A percentile compares a stretch with the other conserved stretches of the same genome.
These are phyloP conservation scores for Parathielavia appendiculata DNA, from an alignment of 495 filamentous ascomycete genomes.

Conservation along the genomic window DNA sequence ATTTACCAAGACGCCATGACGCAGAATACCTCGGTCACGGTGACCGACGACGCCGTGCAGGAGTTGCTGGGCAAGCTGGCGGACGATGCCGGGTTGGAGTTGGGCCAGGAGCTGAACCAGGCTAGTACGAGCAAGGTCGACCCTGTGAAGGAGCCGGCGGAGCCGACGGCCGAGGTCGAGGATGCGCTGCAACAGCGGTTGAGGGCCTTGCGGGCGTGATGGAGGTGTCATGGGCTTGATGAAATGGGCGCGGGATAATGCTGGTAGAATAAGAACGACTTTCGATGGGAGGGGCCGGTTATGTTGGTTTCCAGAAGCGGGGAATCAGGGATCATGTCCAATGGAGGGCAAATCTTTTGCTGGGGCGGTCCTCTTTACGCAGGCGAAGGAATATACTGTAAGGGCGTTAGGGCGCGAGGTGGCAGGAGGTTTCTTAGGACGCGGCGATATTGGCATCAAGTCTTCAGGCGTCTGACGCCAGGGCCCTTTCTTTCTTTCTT, in stretches of 20 bases:
- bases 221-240: too few species aligned
- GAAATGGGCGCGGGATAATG: neutral
- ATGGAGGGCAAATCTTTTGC: too few species aligned
- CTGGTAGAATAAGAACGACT: neutral
- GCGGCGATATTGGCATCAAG: too few species aligned
- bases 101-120: constrained; percentile 62
- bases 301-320: too few species aligned
- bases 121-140: constrained; percentile 52
- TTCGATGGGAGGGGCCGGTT: neutral
- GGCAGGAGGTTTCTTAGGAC: too few species aligned
- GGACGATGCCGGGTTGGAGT: constrained; percentile 74
- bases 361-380: too few species aligned
- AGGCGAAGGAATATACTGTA: too few species aligned
- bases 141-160: constrained; percentile 41
- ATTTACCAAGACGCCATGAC: constrained; percentile 82
- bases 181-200: constrained; percentile 57
- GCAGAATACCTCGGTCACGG: constrained; percentile 65
- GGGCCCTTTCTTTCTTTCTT: too few species aligned
- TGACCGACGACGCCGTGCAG: constrained; percentile 80
- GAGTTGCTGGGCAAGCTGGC: constrained; percentile 72
- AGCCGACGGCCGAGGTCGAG: constrained; percentile 57
- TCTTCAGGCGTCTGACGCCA: too few species aligned
- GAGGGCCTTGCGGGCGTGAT: constrained; percentile 45
- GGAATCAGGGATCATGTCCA: too few species aligned
- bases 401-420: too few species aligned